Percentiles rank a stretch among this genome's conserved stretches.
These are phyloP conservation scores for Phellinidium pouzarii DNA, from an alignment of 1,284 basidiomycete genomes.

Conservation along the genomic window DNA sequence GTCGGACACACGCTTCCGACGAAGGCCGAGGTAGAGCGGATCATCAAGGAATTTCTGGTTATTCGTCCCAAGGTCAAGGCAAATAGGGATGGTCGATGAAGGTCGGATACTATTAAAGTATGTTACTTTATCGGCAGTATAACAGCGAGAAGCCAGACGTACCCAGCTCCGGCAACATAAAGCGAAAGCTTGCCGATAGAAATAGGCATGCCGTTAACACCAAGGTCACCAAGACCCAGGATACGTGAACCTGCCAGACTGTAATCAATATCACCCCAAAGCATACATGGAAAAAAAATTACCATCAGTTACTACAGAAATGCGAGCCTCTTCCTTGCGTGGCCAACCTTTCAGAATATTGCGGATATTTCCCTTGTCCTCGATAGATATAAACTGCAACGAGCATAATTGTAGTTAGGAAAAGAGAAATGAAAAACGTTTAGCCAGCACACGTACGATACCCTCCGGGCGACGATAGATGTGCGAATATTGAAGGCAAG, in stretches of 20 bases:
- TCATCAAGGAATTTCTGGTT: constrained; percentile 78
- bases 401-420: constrained; percentile 1
- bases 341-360: constrained; percentile 74
- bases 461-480: constrained; percentile 81
- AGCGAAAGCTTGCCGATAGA: constrained; percentile 90
- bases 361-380: constrained; percentile 77
- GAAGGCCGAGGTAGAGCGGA: constrained; percentile 85
- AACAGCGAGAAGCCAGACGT: constrained; percentile 22
- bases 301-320: constrained; percentile 87
- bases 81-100: constrained; percentile 80
- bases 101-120: constrained; percentile 64
- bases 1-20: constrained; percentile 61
- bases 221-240: constrained; percentile 88
- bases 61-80: constrained; percentile 84
- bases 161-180: constrained; percentile 86
- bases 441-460: constrained; percentile 40
- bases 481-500: constrained; percentile 78
- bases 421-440: constrained; percentile 22
- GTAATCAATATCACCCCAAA: neutral
- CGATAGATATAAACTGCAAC: constrained; percentile 71
- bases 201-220: constrained; percentile 87
- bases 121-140: neutral
- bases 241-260: constrained; percentile 67
- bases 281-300: neutral
- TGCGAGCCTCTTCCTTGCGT: constrained; percentile 64